Conservation (phyloP, 2,329 filamentous ascomycete genomes). For the Pseudocercospora vitis region DNA sequence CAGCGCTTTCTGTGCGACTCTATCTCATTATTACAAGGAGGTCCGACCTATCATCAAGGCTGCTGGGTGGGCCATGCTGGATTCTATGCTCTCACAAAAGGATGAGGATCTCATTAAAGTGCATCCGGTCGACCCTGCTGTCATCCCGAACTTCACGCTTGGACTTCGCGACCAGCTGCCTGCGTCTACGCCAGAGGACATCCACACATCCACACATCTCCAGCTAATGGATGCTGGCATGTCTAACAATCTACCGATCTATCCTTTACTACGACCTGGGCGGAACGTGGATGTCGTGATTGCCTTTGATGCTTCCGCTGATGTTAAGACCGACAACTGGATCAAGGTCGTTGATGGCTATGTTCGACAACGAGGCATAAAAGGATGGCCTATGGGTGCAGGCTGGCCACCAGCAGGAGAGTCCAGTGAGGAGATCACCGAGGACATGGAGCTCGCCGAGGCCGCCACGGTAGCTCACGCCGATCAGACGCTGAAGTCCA, state of each 20-base stretch:
- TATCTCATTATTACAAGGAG: constrained; percentile 95
- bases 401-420: constrained; percentile 75
- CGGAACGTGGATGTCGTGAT: constrained; percentile 86
- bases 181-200: constrained; percentile 71
- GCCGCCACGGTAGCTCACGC: constrained; percentile 22
- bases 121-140: constrained; percentile 89
- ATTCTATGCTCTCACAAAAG: constrained; percentile 77
- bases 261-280: constrained; percentile 85
- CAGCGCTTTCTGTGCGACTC: constrained; percentile 90
- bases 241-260: constrained; percentile 97
- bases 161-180: constrained; percentile 77
- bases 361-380: constrained; percentile 81
- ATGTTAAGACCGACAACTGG: constrained; percentile 95
- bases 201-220: constrained; percentile 67
- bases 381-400: constrained; percentile 91
- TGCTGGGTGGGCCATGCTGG: constrained; percentile 70
- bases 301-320: constrained; percentile 91
- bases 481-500: constrained; percentile 18
- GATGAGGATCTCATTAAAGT: constrained; percentile 86
- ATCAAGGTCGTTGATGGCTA: constrained; percentile 92
- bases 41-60: constrained; percentile 77
- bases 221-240: constrained; percentile 90
- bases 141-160: constrained; percentile 84
- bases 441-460: constrained; percentile 61
- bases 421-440: constrained; percentile 59